Evolutionary conservation across 2,329 filamentous ascomycete species (phyloP).

Genomic region (Aureobasidium sp.): DNA sequence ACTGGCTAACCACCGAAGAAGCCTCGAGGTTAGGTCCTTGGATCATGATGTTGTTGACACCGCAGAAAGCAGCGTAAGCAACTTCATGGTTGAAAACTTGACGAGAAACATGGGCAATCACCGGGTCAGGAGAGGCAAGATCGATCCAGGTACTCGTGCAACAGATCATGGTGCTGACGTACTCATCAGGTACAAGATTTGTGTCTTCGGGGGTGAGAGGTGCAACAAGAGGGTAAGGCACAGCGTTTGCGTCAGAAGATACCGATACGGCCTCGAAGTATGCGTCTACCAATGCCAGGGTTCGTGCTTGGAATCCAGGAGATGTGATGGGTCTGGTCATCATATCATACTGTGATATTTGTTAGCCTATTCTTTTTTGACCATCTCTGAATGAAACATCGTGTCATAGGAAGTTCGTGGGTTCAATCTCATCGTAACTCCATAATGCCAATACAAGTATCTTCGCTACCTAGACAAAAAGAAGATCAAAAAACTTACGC

Average conservation of each 20-base stretch:
- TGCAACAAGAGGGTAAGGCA: constrained; percentile 39
- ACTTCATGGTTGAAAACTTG: constrained; percentile 88
- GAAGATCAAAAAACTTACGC: constrained; percentile 38
- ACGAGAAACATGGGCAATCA: constrained; percentile 77
- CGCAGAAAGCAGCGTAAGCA: constrained; percentile 92
- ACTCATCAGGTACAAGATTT: constrained; percentile 57
- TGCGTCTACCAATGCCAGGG: constrained; percentile 52
- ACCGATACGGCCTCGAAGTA: constrained; percentile 41
- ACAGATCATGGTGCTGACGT: constrained; percentile 65
- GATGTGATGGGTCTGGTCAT: constrained; percentile 73
- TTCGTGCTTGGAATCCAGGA: constrained; percentile 58
- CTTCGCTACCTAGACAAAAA: no score
- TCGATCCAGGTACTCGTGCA: constrained; percentile 91
- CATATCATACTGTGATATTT: constrained; percentile 64
- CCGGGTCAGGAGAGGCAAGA: constrained; percentile 69
- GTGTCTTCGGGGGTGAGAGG: constrained; percentile 76
- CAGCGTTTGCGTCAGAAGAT: constrained; percentile 23
- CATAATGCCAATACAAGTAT: no score
- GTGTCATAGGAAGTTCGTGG: no score
- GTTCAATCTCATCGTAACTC: no score
- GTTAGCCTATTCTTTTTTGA: no score
- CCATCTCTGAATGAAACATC: no score
- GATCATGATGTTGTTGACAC: constrained; percentile 73
- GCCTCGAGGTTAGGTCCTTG: constrained; percentile 62
- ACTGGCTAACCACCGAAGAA: constrained; percentile 42